Evolutionary conservation across 2,329 filamentous ascomycete species (phyloP).

Genomic region (Penicillium olsonii): DNA sequence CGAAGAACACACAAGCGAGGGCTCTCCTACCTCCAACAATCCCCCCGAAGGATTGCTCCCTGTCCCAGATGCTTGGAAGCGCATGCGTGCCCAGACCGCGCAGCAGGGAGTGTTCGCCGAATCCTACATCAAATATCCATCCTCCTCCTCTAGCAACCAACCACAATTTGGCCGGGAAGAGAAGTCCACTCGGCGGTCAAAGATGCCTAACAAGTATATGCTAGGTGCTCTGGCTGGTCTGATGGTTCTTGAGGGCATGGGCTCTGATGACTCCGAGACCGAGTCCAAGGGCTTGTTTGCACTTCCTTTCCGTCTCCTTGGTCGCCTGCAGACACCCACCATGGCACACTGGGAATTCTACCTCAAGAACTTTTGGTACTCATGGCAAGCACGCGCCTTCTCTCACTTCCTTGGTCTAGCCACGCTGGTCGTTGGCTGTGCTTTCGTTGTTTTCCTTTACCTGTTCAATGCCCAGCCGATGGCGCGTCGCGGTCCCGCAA

Average conservation of each 20-base stretch:
- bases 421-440: slow-evolving; percentile 53
- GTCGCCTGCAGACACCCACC: slow-evolving; percentile 31
- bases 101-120: slow-evolving; percentile 39
- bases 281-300: slow-evolving; percentile 68
- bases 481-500: slow-evolving; percentile 50
- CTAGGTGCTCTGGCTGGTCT: slow-evolving; percentile 87
- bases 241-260: slow-evolving; percentile 84
- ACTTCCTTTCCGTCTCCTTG: slow-evolving; percentile 62
- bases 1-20: slow-evolving; percentile 38
- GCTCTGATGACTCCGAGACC: slow-evolving; percentile 65
- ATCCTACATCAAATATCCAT: slow-evolving; percentile 37
- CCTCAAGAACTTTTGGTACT: slow-evolving; percentile 32
- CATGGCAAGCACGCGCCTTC: slow-evolving; percentile 41
- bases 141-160: slow-evolving; percentile 24
- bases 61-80: slow-evolving; percentile 46
- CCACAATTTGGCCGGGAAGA: slow-evolving; percentile 39
- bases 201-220: slow-evolving; percentile 75
- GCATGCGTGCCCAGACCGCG: slow-evolving; percentile 39
- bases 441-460: slow-evolving; percentile 59
- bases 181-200: slow-evolving; percentile 49
- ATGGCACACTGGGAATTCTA: slow-evolving; percentile 28
- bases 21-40: slow-evolving; percentile 30
- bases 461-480: slow-evolving; percentile 60
- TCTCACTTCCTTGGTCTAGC: slow-evolving; percentile 53
- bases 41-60: slow-evolving; percentile 48